Conservation (phyloP, 805 yeast genomes). For the Groenewaldozyma salmanticensis region DNA sequence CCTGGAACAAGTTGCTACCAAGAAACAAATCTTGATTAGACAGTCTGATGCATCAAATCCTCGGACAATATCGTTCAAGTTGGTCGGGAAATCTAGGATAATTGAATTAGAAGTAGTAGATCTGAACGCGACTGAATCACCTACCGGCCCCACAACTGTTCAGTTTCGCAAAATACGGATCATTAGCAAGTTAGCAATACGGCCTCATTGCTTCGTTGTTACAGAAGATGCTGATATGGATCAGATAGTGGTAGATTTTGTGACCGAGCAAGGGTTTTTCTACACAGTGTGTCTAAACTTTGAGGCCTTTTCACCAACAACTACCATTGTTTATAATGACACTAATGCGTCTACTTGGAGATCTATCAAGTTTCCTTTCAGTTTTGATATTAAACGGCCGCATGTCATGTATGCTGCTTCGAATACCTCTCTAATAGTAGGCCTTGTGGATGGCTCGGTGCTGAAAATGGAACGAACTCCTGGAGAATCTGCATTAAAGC, state of each 20-base stretch:
- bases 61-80: conserved; percentile 10
- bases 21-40: conserved; percentile 6
- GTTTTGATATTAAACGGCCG: conserved; percentile 49
- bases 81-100: conserved; percentile 6
- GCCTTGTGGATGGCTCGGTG: conserved; percentile 71
- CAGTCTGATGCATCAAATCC: not conserved
- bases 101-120: conserved; percentile 17
- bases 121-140: conserved; percentile 1
- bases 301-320: conserved; percentile 31
- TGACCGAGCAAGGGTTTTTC: conserved; percentile 41
- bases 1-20: conserved; percentile 13
- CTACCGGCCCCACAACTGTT: not conserved
- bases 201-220: conserved; percentile 31
- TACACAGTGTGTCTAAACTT: conserved; percentile 39
- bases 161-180: conserved; percentile 32
- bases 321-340: conserved; percentile 8
- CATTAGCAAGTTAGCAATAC: conserved; percentile 31
- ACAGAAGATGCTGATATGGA: conserved; percentile 25
- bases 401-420: conserved; percentile 42
- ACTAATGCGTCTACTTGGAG: conserved; percentile 42
- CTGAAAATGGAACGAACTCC: conserved; percentile 25
- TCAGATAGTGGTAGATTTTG: conserved; percentile 39
- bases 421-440: conserved; percentile 38
- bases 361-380: conserved; percentile 56
- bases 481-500: conserved; percentile 20